Evolutionary conservation across 148 eudicot genomes (phyloP).

Genomic region (Beta vulgaris): DNA sequence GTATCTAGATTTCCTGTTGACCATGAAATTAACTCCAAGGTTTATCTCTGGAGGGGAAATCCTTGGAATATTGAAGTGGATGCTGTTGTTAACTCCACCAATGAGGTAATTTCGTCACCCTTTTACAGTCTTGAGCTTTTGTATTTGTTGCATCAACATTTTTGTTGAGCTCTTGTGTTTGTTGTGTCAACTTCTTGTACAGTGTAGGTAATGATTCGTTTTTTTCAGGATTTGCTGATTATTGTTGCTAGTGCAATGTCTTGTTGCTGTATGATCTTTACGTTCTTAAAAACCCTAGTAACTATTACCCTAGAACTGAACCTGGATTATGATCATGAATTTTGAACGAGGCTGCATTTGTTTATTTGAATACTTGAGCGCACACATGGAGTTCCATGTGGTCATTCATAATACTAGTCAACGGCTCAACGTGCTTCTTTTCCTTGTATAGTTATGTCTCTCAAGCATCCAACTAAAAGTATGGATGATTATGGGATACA

Average conservation of each 20-base stretch:
- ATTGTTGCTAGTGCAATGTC: background rate
- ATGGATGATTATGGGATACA: background rate
- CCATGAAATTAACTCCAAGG: slow-evolving; percentile 77
- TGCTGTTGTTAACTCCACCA: slow-evolving; percentile 97
- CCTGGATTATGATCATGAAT: background rate
- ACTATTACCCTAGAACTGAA: background rate
- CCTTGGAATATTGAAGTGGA: slow-evolving; percentile 99
- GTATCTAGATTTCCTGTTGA: slow-evolving; percentile 87
- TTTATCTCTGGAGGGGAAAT: slow-evolving; percentile 94
- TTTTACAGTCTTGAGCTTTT: background rate
- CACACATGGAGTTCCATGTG: background rate
- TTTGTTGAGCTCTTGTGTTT: background rate
- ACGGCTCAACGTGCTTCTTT: background rate
- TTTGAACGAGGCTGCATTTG: background rate
- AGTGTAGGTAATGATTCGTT: background rate
- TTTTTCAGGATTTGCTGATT: background rate
- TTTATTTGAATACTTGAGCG: background rate
- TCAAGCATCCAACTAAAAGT: background rate
- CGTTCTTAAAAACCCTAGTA: background rate
- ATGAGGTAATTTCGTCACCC: slow-evolving; percentile 59
- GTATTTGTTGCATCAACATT: background rate
- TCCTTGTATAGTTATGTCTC: background rate
- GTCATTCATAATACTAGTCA: background rate
- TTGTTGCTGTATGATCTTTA: background rate
- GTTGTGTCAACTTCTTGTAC: background rate